phyloP scores from a whole-genome alignment of 306 rosid genomes.

The Rosa lucieae region DNA sequence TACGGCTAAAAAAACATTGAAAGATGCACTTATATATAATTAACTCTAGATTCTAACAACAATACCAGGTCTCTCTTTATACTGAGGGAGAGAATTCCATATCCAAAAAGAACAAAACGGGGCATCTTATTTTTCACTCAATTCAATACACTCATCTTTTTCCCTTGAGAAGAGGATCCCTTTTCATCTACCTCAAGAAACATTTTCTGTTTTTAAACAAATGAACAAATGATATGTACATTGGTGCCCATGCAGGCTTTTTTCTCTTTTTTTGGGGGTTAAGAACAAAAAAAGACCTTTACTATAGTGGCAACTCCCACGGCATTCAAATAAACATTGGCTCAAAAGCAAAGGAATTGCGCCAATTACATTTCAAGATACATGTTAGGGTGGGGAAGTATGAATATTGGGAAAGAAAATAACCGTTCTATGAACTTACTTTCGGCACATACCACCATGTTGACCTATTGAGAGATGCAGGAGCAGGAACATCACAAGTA shows the following conservation, averaged over 20 bases:
- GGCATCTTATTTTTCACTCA: conserved; percentile 26
- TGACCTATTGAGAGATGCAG: conserved; percentile 41
- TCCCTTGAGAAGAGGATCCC: conserved; percentile 32
- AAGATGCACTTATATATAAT: no score
- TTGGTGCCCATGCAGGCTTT: conserved; percentile 39
- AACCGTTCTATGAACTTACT: conserved; percentile 30
- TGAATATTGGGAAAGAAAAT: conserved; percentile 1
- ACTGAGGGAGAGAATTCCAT: background rate
- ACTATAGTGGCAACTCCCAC: conserved; percentile 39
- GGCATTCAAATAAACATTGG: conserved; percentile 35
- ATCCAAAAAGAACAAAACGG: conserved; percentile 7
- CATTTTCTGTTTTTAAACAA: conserved; percentile 38
- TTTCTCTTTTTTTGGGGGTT: conserved; percentile 21
- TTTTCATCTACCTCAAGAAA: conserved; percentile 30
- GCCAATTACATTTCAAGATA: conserved; percentile 31
- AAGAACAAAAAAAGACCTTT: conserved; percentile 24
- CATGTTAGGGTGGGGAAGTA: conserved; percentile 22
- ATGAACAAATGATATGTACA: conserved; percentile 73
- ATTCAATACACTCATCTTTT: conserved; percentile 36
- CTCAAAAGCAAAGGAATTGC: conserved; percentile 29
- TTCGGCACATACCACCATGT: conserved; percentile 36
- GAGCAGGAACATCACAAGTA: conserved; percentile 47
- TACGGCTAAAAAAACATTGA: no score
- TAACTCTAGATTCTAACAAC: background rate
- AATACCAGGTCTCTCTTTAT: background rate